Base-by-base conservation (phyloP, 331 rosid genomes). In the Prunus yedoensis region DNA sequence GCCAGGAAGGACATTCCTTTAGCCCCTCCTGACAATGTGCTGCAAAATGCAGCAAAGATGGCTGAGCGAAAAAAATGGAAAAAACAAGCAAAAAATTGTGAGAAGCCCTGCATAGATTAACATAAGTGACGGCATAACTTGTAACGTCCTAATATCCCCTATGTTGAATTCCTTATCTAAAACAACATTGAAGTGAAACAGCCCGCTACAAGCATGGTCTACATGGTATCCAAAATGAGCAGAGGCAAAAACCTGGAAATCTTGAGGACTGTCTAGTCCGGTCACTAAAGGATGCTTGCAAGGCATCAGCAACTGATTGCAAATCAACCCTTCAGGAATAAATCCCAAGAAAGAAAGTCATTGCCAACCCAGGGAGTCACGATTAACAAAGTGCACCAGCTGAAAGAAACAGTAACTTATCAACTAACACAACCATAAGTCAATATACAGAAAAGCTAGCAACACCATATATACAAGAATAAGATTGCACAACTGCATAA, bases 311-410 rank as follows among this genome's bases (percentile, higher is more conserved):
- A 84, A 95, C 96, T 53, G 84, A 70, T 74, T 81, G 88, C 57
- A 89, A 47, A 69, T 90, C 90, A 68, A 79, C 87, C 75, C 97
- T 85, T 95, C 99, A 80, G 96, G 93, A 80, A 95, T 74, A 78
- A 95, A 95, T 90, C 97, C 99, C 90, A 92, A 49, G 97, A 95
- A 80, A 92, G 96, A 77, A 88, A 95, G 85, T 95, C 99, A 85
- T 90, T 81, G 97, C 99, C 92, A 95, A 83, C 99, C 91, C 86
- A 90, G 87, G 66, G 99, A 89, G 83, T 95, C 99, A 46, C 92
- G n/a, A n/a, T n/a, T n/a, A n/a, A n/a, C n/a, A n/a, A n/a, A n/a
- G n/a, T n/a, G n/a, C n/a, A n/a, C n/a, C n/a, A n/a, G n/a, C n/a
- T n/a, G n/a, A n/a, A n/a, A n/a, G n/a, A n/a, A n/a, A n/a, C n/a